Evolutionary conservation across 192 early-diverging fungal genomes (phyloP).

Genomic region (Phycomyces blakesleeanus): DNA sequence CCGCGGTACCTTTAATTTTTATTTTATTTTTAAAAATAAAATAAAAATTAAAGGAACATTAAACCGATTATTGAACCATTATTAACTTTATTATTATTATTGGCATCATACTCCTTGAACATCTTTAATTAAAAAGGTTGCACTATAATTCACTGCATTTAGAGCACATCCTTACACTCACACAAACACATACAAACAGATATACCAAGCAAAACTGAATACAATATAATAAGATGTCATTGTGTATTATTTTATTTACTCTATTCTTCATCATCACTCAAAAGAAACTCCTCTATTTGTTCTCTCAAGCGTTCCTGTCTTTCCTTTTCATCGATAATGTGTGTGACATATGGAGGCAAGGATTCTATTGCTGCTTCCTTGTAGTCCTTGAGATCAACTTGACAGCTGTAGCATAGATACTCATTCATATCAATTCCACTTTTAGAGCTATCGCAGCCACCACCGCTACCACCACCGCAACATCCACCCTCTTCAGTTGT

Average conservation of each 20-base stretch:
- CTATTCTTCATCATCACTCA: constrained; percentile 50
- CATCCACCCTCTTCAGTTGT: constrained; percentile 13
- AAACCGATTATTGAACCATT: too few relatives aligned
- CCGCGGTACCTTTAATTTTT: too few relatives aligned
- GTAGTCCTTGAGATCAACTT: constrained; percentile 46
- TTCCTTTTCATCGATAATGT: constrained; percentile 29
- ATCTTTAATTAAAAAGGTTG: too few relatives aligned
- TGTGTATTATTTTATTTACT: not conserved
- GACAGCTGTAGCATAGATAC: constrained; percentile 50
- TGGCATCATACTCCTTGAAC: too few relatives aligned
- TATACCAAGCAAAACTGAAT: too few relatives aligned
- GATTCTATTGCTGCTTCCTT: constrained; percentile 26
- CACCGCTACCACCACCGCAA: constrained; percentile 8
- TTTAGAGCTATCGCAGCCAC: not conserved
- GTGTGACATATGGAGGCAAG: constrained; percentile 41
- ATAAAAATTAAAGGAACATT: too few relatives aligned
- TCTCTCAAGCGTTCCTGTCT: constrained; percentile 47
- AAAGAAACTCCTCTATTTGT: constrained; percentile 63
- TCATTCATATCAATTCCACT: constrained; percentile 28
- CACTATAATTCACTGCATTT: too few relatives aligned
- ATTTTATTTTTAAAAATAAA: too few relatives aligned
- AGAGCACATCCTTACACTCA: too few relatives aligned
- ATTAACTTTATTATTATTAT: too few relatives aligned
- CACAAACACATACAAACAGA: too few relatives aligned
- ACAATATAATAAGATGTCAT: constrained; percentile 3